Evolutionary conservation across 2,329 filamentous ascomycete genomes (phyloP).

Genomic region (Bipolaris victoriae): DNA sequence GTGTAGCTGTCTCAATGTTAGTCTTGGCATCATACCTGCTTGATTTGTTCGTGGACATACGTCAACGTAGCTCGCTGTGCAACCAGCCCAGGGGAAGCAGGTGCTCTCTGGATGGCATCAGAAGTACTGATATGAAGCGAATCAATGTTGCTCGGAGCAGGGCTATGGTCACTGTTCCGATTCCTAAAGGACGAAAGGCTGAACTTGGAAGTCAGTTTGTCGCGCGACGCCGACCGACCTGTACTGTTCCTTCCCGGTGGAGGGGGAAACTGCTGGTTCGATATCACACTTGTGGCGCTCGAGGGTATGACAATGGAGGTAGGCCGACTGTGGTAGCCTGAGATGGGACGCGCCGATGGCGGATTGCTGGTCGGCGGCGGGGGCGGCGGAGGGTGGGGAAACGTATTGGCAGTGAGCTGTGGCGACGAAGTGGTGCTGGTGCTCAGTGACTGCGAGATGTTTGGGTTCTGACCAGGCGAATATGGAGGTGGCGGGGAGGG

Average conservation of each 20-base stretch:
- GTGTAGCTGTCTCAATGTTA: constrained; percentile 25
- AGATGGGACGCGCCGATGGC: constrained; percentile 38
- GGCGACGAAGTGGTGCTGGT: constrained; percentile 41
- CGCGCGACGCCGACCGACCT: constrained; percentile 48
- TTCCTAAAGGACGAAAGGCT: constrained; percentile 49
- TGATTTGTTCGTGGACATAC: constrained; percentile 17
- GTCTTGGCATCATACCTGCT: background rate
- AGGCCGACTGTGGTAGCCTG: constrained; percentile 40
- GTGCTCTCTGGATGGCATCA: constrained; percentile 48
- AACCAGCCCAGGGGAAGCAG: constrained; percentile 48
- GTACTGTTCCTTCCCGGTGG: constrained; percentile 45
- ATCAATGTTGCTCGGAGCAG: constrained; percentile 47
- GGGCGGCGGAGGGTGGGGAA: constrained; percentile 45
- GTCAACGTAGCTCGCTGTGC: constrained; percentile 36
- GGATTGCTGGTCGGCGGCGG: constrained; percentile 36
- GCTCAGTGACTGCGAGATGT: constrained; percentile 41
- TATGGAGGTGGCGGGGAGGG: constrained; percentile 59
- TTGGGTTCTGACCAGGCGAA: constrained; percentile 53
- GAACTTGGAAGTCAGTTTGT: constrained; percentile 48
- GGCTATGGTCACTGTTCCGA: constrained; percentile 41
- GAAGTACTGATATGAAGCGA: constrained; percentile 48
- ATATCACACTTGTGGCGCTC: constrained; percentile 43
- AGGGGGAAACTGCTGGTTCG: constrained; percentile 48
- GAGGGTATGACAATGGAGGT: constrained; percentile 42
- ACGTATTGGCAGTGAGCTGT: constrained; percentile 44